A percentile compares a stretch with the other conserved stretches of the same genome.
Evolutionary conservation across 2,329 filamentous ascomycete genomes (phyloP).

Genomic region (Pyrenophora tritici-repentis): DNA sequence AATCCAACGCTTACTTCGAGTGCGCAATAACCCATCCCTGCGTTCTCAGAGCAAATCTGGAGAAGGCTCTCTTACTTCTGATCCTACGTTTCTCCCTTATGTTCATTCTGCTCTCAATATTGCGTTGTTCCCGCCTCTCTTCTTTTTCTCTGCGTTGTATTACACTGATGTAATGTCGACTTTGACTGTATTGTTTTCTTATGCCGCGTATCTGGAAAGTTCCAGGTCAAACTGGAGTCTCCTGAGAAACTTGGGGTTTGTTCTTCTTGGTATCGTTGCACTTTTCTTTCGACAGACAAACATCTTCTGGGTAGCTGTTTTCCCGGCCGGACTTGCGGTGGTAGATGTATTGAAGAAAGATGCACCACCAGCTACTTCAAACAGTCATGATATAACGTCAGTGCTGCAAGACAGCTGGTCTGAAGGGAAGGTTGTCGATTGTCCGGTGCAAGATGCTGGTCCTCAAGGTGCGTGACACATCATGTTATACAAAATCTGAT

Average conservation of each 20-base stretch:
- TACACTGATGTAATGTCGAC: constrained; percentile 93
- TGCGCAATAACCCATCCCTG: constrained; percentile 3
- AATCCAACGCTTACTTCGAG: constrained; percentile 26
- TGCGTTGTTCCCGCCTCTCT: constrained; percentile 82
- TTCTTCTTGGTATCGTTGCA: constrained; percentile 66
- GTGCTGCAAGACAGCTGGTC: constrained; percentile 29
- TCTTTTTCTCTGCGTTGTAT: constrained; percentile 95
- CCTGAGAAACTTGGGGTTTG: constrained; percentile 17
- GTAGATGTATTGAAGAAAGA: constrained; percentile 34
- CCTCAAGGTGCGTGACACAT: constrained; percentile 24
- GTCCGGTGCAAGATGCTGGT: constrained; percentile 27
- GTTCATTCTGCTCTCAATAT: constrained; percentile 76
- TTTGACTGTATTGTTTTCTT: constrained; percentile 72
- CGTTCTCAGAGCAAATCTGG: not conserved
- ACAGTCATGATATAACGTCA: not conserved
- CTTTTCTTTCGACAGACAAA: constrained; percentile 91
- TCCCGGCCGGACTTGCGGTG: constrained; percentile 64
- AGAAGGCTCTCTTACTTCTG: not conserved
- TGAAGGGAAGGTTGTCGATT: constrained; percentile 30
- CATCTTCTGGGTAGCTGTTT: constrained; percentile 89
- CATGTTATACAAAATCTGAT: too few relatives aligned
- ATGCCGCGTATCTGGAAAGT: constrained; percentile 56
- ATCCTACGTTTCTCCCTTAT: constrained; percentile 44
- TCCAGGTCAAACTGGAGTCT: constrained; percentile 16
- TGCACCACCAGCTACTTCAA: not conserved